Conservation (phyloP, 441 rosid genomes). For the Syzygium malaccense region DNA sequence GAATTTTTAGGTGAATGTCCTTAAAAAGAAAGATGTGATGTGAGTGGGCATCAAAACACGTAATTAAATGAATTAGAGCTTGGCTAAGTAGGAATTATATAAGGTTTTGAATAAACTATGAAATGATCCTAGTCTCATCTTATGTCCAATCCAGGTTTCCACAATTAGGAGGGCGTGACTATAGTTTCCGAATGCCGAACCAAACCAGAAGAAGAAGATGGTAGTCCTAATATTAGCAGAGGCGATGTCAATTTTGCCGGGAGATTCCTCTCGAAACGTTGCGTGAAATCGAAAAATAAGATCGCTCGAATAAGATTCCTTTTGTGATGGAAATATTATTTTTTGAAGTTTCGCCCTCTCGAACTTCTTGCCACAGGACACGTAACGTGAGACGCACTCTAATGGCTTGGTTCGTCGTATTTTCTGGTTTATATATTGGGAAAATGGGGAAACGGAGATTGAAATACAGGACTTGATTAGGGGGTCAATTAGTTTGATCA, state of each 20-base stretch:
- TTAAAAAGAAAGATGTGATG: not conserved
- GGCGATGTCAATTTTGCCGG: rapidly evolving
- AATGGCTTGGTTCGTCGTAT: not conserved
- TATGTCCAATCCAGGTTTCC: not conserved
- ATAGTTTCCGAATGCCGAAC: not conserved
- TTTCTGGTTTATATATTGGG: not conserved
- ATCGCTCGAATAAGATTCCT: not conserved
- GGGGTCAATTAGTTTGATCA: not conserved
- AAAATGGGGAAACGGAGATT: rapidly evolving
- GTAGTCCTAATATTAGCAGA: not conserved
- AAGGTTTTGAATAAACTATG: not conserved
- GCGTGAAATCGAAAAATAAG: not conserved
- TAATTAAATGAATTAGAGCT: not conserved
- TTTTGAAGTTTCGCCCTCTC: not conserved
- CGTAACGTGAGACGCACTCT: not conserved
- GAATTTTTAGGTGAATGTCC: not conserved
- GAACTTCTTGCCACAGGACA: not conserved
- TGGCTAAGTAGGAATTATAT: not conserved
- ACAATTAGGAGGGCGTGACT: not conserved
- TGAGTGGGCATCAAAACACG: not conserved
- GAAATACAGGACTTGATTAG: not conserved
- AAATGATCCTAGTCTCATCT: not conserved
- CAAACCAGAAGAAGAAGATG: not conserved
- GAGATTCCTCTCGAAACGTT: not conserved
- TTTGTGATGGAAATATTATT: not conserved